Percentiles rank a stretch among this genome's conserved stretches.
Evolutionary conservation across 2,329 filamentous ascomycete species (phyloP).

Genomic region (Botrytis fabae): DNA sequence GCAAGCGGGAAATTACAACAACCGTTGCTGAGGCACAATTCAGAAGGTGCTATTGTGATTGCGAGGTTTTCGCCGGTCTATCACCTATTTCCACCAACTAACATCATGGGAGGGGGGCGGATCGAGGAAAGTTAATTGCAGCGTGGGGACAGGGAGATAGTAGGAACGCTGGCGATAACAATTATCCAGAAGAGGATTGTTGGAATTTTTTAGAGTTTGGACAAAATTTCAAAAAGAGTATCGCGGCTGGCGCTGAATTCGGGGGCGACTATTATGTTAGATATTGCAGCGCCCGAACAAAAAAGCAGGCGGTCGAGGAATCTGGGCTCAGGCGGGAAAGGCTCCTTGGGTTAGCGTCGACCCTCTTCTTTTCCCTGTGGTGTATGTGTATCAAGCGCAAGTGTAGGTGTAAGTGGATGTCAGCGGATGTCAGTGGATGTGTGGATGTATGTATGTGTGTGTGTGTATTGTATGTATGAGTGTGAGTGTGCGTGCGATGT

Average conservation of each 20-base stretch:
- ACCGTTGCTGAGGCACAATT: conserved; percentile 19
- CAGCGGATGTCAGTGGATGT: too few relatives aligned
- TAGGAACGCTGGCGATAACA: neutral
- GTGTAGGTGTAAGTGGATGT: neutral
- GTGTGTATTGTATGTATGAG: neutral
- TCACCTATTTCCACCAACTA: conserved; percentile 45
- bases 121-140: neutral
- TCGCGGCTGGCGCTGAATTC: conserved; percentile 25
- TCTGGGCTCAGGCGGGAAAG: conserved; percentile 2
- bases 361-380: neutral
- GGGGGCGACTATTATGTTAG: conserved; percentile 14
- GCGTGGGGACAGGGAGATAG: neutral
- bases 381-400: too few relatives aligned
- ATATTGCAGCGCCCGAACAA: conserved; percentile 13
- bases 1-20: conserved; percentile 17
- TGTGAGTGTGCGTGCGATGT: too few relatives aligned
- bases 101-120: conserved; percentile 47
- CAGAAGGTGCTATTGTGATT: conserved; percentile 11
- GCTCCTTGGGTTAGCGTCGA: conserved; percentile 1
- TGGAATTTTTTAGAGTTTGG: conserved; percentile 1
- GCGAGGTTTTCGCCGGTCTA: conserved; percentile 41
- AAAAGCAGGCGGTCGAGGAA: conserved; percentile 20
- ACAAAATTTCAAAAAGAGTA: conserved; percentile 25
- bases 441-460: too few relatives aligned
- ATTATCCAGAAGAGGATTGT: neutral